Percentiles rank a stretch among this genome's conserved stretches.
phyloP scores from a whole-genome alignment of 352 stramenopile species.

The Phytophthora podocarpi region DNA sequence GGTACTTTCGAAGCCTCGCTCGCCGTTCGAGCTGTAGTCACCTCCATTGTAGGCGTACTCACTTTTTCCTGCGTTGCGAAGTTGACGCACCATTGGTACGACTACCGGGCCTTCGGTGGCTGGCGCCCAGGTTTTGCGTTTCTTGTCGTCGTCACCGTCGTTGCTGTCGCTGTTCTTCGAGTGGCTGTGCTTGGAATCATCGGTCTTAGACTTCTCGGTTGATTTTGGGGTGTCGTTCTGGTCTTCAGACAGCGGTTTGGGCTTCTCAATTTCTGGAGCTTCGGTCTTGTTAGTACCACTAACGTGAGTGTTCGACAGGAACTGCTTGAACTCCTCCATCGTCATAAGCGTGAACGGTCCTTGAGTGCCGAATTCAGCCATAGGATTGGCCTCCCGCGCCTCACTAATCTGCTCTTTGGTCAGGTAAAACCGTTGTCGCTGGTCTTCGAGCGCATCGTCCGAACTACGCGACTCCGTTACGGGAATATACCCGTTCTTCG shows the following conservation, averaged over 20 bases:
- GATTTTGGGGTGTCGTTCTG: conserved; percentile 9
- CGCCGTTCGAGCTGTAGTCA: conserved; percentile 21
- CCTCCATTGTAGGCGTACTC: conserved; percentile 16
- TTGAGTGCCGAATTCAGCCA: conserved; percentile 49
- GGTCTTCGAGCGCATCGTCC: conserved; percentile 45
- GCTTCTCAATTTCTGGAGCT: neutral
- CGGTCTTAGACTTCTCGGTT: conserved; percentile 3
- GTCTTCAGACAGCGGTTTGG: conserved; percentile 18
- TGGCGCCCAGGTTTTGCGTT: conserved; percentile 9
- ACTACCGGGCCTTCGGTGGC: conserved; percentile 5
- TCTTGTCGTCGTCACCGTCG: neutral
- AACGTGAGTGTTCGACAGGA: conserved; percentile 44
- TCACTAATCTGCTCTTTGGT: conserved; percentile 47
- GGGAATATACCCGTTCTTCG: conserved; percentile 43
- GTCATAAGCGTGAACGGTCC: conserved; percentile 63
- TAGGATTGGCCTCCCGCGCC: conserved; percentile 39
- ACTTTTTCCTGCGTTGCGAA: conserved; percentile 21
- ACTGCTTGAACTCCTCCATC: conserved; percentile 52
- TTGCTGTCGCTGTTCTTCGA: conserved; percentile 6
- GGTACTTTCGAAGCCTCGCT: conserved; percentile 6
- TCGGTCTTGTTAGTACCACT: conserved; percentile 6
- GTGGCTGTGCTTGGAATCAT: neutral
- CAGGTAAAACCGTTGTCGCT: conserved; percentile 51
- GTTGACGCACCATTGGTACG: conserved; percentile 7
- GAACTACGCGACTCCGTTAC: conserved; percentile 39